Evolutionary conservation across 495 filamentous ascomycete species (phyloP).

Genomic region (Venustampulla echinocandica): DNA sequence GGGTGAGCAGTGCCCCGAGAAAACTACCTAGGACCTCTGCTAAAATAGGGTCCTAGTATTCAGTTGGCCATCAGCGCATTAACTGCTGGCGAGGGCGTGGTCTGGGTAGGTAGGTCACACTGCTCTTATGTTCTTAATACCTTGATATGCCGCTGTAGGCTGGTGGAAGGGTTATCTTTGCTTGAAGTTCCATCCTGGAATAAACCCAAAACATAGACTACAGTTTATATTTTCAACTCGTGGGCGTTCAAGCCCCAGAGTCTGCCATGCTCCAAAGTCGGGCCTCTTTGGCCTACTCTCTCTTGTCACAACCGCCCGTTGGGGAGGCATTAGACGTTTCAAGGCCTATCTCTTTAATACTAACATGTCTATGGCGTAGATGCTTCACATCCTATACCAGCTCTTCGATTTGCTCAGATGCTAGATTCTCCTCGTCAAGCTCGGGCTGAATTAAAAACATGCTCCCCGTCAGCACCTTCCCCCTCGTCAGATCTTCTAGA

Average conservation of each 20-base stretch:
- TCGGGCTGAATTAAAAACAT: conserved; percentile 1
- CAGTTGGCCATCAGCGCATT: conserved; percentile 60
- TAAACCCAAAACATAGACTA: no score
- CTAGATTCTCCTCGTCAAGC: conserved; percentile 14
- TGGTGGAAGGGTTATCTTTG: not conserved
- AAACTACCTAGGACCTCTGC: no score
- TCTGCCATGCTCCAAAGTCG: no score
- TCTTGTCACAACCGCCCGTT: no score
- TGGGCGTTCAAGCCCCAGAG: no score
- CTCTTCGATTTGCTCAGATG: conserved; percentile 31
- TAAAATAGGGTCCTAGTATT: conserved; percentile 28
- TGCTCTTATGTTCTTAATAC: not conserved
- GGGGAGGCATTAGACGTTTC: no score
- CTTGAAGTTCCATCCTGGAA: not conserved
- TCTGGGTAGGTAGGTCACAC: conserved; percentile 73
- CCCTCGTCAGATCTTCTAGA: conserved; percentile 16
- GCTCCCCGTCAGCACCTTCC: conserved; percentile 2
- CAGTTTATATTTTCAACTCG: no score
- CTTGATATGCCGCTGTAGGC: not conserved
- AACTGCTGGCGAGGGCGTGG: conserved; percentile 50
- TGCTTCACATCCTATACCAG: conserved; percentile 38
- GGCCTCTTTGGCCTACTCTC: no score
- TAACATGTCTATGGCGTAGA: conserved; percentile 33
- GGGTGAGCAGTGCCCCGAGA: conserved; percentile 45
- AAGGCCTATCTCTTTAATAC: no score